Conservation (phyloP, 768 basidiomycete genomes). For the Hygrophoropsis aurantiaca region DNA sequence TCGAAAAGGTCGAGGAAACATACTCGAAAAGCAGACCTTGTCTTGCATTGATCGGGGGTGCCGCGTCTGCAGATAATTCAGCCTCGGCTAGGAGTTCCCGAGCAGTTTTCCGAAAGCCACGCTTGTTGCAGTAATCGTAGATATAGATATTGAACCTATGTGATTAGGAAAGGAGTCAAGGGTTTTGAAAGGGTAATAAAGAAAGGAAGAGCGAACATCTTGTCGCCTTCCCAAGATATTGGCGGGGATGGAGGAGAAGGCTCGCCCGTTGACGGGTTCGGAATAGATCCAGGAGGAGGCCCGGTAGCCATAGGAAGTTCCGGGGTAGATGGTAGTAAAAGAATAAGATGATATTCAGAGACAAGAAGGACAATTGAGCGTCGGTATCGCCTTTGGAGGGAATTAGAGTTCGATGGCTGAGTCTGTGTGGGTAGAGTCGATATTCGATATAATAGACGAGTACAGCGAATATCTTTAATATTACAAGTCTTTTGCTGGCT, state of each 20-base stretch:
- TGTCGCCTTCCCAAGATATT: conserved; percentile 82
- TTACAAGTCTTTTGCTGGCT: conserved; percentile 3
- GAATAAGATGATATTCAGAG: not conserved
- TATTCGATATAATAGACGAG: conserved; percentile 14
- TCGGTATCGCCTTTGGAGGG: conserved; percentile 8
- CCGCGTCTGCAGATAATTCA: conserved; percentile 57
- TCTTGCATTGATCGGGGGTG: conserved; percentile 78
- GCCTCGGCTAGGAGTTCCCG: conserved; percentile 66
- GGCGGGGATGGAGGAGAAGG: conserved; percentile 19
- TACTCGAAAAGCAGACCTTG: conserved; percentile 85
- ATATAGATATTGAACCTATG: conserved; percentile 89
- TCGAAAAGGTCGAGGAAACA: conserved; percentile 18
- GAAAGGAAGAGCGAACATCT: conserved; percentile 54
- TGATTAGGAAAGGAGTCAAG: conserved; percentile 9
- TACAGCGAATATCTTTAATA: conserved; percentile 2
- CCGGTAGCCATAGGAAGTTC: conserved; percentile 12
- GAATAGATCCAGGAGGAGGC: conserved; percentile 24
- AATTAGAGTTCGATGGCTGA: conserved; percentile 9
- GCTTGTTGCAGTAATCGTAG: conserved; percentile 80
- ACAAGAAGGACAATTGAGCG: not conserved
- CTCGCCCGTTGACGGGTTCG: conserved; percentile 10
- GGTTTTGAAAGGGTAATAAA: conserved; percentile 1
- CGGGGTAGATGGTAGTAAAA: not conserved
- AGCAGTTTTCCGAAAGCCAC: conserved; percentile 75
- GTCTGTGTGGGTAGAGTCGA: conserved; percentile 11